These are phyloP conservation scores for Tuber calosporum DNA, from an alignment of 495 filamentous ascomycete genomes.

Conservation along the genomic window DNA sequence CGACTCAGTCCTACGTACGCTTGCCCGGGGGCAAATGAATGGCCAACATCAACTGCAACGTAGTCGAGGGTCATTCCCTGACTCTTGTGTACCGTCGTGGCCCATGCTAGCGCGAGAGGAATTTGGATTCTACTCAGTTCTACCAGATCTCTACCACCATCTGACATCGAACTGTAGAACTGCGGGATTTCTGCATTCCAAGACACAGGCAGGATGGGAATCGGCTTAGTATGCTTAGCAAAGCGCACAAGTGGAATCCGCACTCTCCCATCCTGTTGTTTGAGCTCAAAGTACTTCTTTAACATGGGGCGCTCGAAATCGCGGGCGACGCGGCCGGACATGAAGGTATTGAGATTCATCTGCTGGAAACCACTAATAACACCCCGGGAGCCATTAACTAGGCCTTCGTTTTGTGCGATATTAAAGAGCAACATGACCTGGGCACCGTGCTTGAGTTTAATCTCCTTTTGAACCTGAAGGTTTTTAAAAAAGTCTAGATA, in stretches of 20 bases:
- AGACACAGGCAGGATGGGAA: constrained; percentile 25
- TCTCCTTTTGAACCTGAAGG: constrained; percentile 28
- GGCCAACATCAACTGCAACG: constrained; percentile 43
- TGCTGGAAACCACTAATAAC: constrained; percentile 45
- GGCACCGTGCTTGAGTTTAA: constrained; percentile 46
- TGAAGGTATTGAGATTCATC: constrained; percentile 18
- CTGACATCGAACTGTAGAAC: neutral
- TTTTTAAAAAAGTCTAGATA: constrained; percentile 29
- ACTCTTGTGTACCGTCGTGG: constrained; percentile 48
- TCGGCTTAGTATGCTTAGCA: constrained; percentile 19
- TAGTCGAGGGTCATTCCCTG: constrained; percentile 48
- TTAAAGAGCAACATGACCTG: constrained; percentile 49
- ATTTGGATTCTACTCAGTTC: constrained; percentile 45
- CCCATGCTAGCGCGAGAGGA: constrained; percentile 47
- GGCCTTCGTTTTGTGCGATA: constrained; percentile 39
- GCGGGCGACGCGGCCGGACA: neutral
- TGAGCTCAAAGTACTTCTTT: constrained; percentile 1
- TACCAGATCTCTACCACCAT: constrained; percentile 14
- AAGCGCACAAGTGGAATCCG: constrained; percentile 43
- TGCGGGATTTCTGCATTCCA: constrained; percentile 8
- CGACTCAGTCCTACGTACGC: constrained; percentile 47
- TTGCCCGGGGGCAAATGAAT: constrained; percentile 45
- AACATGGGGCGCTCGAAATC: constrained; percentile 2
- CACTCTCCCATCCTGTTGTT: neutral
- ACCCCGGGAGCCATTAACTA: constrained; percentile 52